Evolutionary conservation across 2,329 filamentous ascomycete genomes (phyloP).

Genomic region (Neonectria magnoliae): DNA sequence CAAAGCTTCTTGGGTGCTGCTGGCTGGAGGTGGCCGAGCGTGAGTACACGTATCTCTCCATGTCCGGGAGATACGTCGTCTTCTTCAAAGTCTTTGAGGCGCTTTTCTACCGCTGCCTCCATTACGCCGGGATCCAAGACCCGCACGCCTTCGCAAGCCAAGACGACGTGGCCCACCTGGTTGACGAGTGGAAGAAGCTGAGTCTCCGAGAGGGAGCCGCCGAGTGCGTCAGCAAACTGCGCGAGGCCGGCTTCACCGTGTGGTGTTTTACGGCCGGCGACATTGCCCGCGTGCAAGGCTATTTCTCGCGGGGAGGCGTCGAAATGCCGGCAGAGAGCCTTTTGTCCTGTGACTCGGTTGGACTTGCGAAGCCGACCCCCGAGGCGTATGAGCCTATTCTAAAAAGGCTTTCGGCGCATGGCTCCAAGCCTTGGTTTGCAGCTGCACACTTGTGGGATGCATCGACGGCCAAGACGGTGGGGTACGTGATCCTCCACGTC

Average conservation of each 20-base stretch:
- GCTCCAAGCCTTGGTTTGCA: constrained; percentile 32
- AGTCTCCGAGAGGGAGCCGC: constrained; percentile 11
- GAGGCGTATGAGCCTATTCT: constrained; percentile 34
- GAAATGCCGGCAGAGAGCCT: constrained; percentile 30
- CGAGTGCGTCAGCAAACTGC: constrained; percentile 32
- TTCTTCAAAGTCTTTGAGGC: constrained; percentile 23
- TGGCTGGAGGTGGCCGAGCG: constrained; percentile 23
- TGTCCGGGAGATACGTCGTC: constrained; percentile 20
- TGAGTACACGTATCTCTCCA: constrained; percentile 23
- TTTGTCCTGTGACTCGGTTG: constrained; percentile 31
- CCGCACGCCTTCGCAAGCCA: constrained; percentile 11
- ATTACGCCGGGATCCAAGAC: constrained; percentile 18
- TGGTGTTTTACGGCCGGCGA: constrained; percentile 32
- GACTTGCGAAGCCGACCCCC: constrained; percentile 32
- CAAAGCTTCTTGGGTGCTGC: constrained; percentile 19
- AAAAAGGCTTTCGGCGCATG: constrained; percentile 26
- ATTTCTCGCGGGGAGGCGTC: constrained; percentile 30
- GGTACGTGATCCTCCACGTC: neutral
- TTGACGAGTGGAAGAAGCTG: constrained; percentile 19
- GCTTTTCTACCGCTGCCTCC: constrained; percentile 21
- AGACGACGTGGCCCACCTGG: constrained; percentile 9
- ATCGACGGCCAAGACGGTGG: constrained; percentile 29
- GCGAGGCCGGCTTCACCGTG: constrained; percentile 28
- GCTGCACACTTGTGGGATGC: constrained; percentile 37
- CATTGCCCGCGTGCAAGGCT: constrained; percentile 26